Conservation (phyloP, 2,329 filamentous ascomycete species). For the Microsporum ferrugineum region DNA sequence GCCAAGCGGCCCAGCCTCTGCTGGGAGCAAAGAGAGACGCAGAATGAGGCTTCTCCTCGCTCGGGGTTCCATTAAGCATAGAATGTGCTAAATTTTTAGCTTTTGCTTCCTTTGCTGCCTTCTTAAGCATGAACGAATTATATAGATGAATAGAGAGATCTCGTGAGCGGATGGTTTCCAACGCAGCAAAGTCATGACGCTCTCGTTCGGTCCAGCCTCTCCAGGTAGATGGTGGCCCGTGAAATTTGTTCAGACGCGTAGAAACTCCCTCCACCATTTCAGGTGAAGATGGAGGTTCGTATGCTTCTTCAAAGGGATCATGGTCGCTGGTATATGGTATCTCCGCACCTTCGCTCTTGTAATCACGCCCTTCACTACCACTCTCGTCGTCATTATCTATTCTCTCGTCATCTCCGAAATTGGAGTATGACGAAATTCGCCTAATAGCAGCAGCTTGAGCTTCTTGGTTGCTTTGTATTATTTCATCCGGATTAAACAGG, state of each 20-base stretch:
- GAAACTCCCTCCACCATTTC: neutral
- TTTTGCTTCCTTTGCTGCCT: conserved; percentile 23
- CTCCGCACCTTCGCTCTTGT: conserved; percentile 9
- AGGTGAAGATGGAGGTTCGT: conserved; percentile 5
- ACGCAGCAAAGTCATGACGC: conserved; percentile 51
- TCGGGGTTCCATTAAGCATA: conserved; percentile 3
- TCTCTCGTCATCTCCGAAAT: neutral
- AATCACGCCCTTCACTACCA: conserved; percentile 2
- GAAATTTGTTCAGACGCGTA: conserved; percentile 50
- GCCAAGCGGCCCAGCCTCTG: conserved; percentile 75
- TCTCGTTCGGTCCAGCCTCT: conserved; percentile 83
- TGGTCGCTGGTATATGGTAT: neutral
- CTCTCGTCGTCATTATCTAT: conserved; percentile 18
- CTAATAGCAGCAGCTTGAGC: neutral
- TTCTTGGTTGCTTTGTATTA: neutral
- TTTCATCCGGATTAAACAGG: neutral
- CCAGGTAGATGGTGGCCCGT: conserved; percentile 59
- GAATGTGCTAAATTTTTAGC: neutral
- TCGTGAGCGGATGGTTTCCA: conserved; percentile 51
- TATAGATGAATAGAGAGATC: conserved; percentile 70
- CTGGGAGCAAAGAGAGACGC: conserved; percentile 33
- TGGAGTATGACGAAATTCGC: neutral
- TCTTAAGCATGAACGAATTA: conserved; percentile 60
- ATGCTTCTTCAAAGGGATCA: conserved; percentile 2
- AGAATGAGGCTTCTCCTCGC: conserved; percentile 8